A percentile compares a stretch with the other conserved stretches of the same genome.
phyloP scores from a whole-genome alignment of 345 rosid species.

The Cochlearia excelsa region DNA sequence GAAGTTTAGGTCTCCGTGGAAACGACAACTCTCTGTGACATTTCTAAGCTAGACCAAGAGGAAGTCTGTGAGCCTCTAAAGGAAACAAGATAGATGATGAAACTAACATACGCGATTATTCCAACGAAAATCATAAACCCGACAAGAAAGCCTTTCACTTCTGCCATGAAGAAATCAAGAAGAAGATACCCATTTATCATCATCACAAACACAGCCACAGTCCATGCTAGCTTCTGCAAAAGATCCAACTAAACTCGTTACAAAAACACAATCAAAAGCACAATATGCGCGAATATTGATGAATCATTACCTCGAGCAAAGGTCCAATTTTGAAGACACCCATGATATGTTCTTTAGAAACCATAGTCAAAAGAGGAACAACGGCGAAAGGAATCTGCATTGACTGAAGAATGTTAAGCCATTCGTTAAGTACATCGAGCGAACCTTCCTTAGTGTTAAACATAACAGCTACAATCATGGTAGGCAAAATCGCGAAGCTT shows the following conservation, averaged over 20 bases:
- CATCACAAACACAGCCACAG: constrained; percentile 80
- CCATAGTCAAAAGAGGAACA: constrained; percentile 88
- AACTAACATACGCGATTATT: constrained; percentile 56
- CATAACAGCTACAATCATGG: constrained; percentile 68
- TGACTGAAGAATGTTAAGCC: constrained; percentile 94
- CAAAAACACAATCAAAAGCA: constrained; percentile 1
- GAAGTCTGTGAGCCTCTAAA: constrained; percentile 45
- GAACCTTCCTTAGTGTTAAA: constrained; percentile 80
- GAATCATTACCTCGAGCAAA: constrained; percentile 51
- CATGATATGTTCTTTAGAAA: constrained; percentile 76
- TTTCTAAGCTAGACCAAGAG: constrained; percentile 44
- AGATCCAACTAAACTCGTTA: constrained; percentile 11
- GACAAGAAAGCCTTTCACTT: constrained; percentile 52
- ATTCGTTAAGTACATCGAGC: constrained; percentile 73
- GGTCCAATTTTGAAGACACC: constrained; percentile 77
- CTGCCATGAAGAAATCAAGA: constrained; percentile 67
- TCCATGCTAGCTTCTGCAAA: constrained; percentile 73
- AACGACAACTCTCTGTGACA: constrained; percentile 40
- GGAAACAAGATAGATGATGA: constrained; percentile 59
- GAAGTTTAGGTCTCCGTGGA: constrained; percentile 31
- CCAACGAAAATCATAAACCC: constrained; percentile 47
- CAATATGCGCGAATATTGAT: not conserved
- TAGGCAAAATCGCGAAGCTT: constrained; percentile 85
- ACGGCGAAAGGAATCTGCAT: constrained; percentile 93
- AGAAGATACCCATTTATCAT: constrained; percentile 77